Conservation (phyloP, 2,329 filamentous ascomycete genomes). For the Sarocladium kiliense region DNA sequence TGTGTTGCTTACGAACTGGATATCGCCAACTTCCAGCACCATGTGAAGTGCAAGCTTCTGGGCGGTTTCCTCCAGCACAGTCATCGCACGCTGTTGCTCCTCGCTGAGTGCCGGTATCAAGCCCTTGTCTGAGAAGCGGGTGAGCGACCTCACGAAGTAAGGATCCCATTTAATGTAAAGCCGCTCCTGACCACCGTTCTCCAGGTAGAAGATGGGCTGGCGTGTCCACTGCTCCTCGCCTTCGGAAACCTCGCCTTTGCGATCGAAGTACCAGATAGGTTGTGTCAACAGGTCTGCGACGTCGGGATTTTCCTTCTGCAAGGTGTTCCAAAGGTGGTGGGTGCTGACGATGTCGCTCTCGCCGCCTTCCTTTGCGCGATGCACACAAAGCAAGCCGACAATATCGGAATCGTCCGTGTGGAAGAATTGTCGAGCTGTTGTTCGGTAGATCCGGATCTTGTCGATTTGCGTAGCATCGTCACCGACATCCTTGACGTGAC, state of each 20-base stretch:
- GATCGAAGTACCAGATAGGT: conserved; percentile 88
- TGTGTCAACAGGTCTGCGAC: conserved; percentile 68
- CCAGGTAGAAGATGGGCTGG: conserved; percentile 70
- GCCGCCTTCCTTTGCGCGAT: conserved; percentile 71
- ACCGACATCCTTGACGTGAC: conserved; percentile 84
- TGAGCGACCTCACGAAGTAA: conserved; percentile 75
- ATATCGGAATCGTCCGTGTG: conserved; percentile 80
- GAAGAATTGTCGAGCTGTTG: conserved; percentile 53
- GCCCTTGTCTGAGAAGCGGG: conserved; percentile 61
- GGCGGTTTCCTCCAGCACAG: conserved; percentile 62
- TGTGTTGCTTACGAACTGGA: conserved; percentile 77
- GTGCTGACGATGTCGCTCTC: conserved; percentile 75
- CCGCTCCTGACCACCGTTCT: conserved; percentile 55
- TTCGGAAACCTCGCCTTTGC: conserved; percentile 74
- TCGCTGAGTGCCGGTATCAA: conserved; percentile 40
- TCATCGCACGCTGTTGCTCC: conserved; percentile 63
- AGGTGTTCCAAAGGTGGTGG: conserved; percentile 75
- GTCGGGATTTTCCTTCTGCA: conserved; percentile 73
- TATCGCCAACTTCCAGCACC: conserved; percentile 81
- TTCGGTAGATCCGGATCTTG: conserved; percentile 85
- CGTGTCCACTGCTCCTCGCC: conserved; percentile 72
- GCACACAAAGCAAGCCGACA: conserved; percentile 76
- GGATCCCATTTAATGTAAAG: conserved; percentile 77
- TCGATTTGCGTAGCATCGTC: conserved; percentile 78
- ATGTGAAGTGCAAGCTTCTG: conserved; percentile 71